These are phyloP conservation scores for Gilbertella persicaria DNA, from an alignment of 371 early-diverging fungal species.

Conservation along the genomic window DNA sequence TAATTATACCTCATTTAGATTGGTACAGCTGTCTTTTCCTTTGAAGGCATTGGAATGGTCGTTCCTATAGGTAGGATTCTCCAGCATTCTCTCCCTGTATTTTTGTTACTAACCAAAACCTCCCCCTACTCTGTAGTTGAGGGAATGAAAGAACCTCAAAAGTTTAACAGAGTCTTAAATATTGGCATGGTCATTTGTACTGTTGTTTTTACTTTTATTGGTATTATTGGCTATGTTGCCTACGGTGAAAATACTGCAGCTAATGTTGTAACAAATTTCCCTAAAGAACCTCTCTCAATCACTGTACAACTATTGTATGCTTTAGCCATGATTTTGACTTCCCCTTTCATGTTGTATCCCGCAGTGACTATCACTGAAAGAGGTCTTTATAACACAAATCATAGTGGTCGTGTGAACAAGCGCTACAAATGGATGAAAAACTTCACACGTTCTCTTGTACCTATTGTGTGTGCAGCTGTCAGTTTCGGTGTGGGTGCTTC, in stretches of 20 bases:
- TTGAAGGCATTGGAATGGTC: slow-evolving; percentile 72
- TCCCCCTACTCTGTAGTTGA: slow-evolving; percentile 31
- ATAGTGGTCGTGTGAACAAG: slow-evolving; percentile 30
- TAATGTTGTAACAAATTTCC: slow-evolving; percentile 71
- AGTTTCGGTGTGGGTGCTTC: slow-evolving; percentile 64
- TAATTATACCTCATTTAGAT: too few relatives aligned
- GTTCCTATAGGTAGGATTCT: too few relatives aligned
- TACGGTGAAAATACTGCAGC: slow-evolving; percentile 74
- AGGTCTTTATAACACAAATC: slow-evolving; percentile 40
- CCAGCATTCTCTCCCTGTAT: background rate
- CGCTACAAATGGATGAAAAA: slow-evolving; percentile 73
- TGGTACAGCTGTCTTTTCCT: slow-evolving; percentile 86
- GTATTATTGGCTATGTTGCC: slow-evolving; percentile 71
- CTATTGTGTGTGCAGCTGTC: slow-evolving; percentile 56
- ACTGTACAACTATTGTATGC: slow-evolving; percentile 73
- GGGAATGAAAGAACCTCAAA: slow-evolving; percentile 61
- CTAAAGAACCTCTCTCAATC: slow-evolving; percentile 45
- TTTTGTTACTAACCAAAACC: background rate
- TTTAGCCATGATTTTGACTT: slow-evolving; percentile 74
- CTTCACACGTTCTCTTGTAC: slow-evolving; percentile 52
- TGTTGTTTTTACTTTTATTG: slow-evolving; percentile 67
- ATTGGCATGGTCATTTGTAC: slow-evolving; percentile 61
- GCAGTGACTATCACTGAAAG: slow-evolving; percentile 72
- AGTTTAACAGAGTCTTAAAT: slow-evolving; percentile 65
- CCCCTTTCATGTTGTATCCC: slow-evolving; percentile 80